phyloP scores from a whole-genome alignment of 305 asterid species.

The Plantago coronopus region DNA sequence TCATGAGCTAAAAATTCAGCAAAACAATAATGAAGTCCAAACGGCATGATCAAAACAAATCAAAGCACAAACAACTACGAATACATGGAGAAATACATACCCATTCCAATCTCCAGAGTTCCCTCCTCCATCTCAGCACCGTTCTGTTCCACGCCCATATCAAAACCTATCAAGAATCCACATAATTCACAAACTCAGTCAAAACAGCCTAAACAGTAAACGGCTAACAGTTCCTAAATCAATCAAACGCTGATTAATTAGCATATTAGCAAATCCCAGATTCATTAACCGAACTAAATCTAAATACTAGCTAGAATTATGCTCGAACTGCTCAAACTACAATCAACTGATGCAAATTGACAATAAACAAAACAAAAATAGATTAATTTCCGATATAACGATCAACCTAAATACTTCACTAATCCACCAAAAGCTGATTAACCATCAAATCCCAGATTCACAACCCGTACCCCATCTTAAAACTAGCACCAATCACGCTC shows the following conservation, averaged over 20 bases:
- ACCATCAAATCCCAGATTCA: constrained; percentile 13
- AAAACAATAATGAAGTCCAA: not conserved
- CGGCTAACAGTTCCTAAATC: not conserved
- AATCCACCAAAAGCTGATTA: constrained; percentile 7
- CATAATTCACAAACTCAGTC: not conserved
- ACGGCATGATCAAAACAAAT: not conserved
- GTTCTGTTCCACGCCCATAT: constrained; percentile 63
- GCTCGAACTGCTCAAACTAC: not conserved
- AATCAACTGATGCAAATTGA: not conserved
- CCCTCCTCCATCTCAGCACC: constrained; percentile 76
- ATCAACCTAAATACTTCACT: too few species aligned
- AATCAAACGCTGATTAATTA: not conserved
- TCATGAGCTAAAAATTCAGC: not conserved
- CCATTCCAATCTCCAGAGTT: constrained; percentile 93
- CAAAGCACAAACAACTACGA: not conserved
- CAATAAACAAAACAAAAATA: too few species aligned
- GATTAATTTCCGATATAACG: too few species aligned
- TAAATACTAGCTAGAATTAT: too few species aligned
- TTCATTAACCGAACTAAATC: not conserved
- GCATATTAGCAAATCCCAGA: too few species aligned
- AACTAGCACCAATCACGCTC: constrained; percentile 5
- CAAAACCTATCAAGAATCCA: constrained; percentile 21
- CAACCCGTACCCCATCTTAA: not conserved
- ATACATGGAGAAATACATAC: constrained; percentile 33
- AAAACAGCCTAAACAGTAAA: constrained; percentile 1